Evolutionary conservation across 2,329 filamentous ascomycete genomes (phyloP), one percentile per base, ranked within the genome.

Genomic region (Trichoderma brevicompactum): DNA sequence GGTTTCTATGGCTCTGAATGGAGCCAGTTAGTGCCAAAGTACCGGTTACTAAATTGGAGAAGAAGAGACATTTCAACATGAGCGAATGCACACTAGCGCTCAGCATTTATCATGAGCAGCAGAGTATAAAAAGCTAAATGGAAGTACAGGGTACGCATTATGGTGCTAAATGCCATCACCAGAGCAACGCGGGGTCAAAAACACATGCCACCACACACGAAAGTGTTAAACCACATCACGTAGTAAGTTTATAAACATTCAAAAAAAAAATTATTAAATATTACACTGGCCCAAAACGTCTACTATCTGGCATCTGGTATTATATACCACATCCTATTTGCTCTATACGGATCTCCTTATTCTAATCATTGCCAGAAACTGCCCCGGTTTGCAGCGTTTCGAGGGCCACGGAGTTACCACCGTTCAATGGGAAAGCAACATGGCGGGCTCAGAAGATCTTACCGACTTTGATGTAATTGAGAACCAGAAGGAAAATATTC

Each of bases 401-500:
- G 19, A 56, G 19, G n/a, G 46, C 19, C 32, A 38, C 19, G 23
- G 54, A 17, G 50, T 40, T 67, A 52, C 53, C 67, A n/a, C 52
- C 62, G 49, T 58, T 67, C 68, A 67, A 68, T 61, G 72, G 67
- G 69, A 69, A 74, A 66, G 62, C 69, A 78, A 72, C 72, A 87
- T 87, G 80, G 79, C 81, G 69, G 70, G 72, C 43, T 77, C 79
- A 67, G 78, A 79, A 67, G 85, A 89, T 70, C 77, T 87, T 44
- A 87, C 89, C 74, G 81, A 88, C 80, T 98, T 99, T 80, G 91
- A 96, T 72, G 86, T 97, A 69, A 97, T 99, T 79, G 95, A 99
- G 80, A 87, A 87, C 53, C 94, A 97, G 73, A 99, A 99, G 80
- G 95, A 99, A 80, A 99, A 99, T 79, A 97, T 99, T 65, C 94